These are phyloP conservation scores for Daldinia bambusicola DNA, from an alignment of 495 filamentous ascomycete species.

Conservation along the genomic window DNA sequence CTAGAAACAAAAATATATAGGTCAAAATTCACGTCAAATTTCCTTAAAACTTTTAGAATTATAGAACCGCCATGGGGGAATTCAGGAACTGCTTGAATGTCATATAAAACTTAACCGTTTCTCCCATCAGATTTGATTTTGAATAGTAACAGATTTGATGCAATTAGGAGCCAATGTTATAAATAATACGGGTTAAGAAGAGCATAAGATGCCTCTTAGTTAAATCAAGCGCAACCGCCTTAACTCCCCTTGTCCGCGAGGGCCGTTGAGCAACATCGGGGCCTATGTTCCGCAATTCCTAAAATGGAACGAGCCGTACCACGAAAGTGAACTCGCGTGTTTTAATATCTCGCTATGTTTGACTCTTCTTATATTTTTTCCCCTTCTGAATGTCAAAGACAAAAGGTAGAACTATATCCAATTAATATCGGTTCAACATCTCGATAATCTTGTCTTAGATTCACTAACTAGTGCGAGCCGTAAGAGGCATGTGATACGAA, in stretches of 20 bases:
- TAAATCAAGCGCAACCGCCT: not conserved
- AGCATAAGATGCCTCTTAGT: too few relatives aligned
- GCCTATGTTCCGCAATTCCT: constrained; percentile 5
- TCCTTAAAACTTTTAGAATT: too few relatives aligned
- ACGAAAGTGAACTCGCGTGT: not conserved
- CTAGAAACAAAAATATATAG: too few relatives aligned
- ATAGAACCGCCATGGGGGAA: too few relatives aligned
- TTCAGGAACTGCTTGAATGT: too few relatives aligned
- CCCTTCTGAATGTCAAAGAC: not conserved
- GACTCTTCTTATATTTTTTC: not conserved
- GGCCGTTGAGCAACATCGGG: not conserved
- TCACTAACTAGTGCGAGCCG: not conserved
- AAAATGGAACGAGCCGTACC: not conserved
- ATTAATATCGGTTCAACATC: not conserved
- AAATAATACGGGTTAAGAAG: too few relatives aligned
- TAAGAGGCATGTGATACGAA: constrained; percentile 13
- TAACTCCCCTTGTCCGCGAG: not conserved
- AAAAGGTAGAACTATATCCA: not conserved
- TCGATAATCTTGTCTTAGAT: not conserved
- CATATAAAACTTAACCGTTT: too few relatives aligned
- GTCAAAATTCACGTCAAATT: too few relatives aligned
- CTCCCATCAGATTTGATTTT: too few relatives aligned
- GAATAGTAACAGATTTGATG: too few relatives aligned
- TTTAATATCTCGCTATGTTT: not conserved
- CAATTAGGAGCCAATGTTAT: too few relatives aligned